Evolutionary conservation across 228 moss, liverwort and hornwort genomes (phyloP), one percentile per base, ranked within the genome.

Genomic region (Sphagnum magellanicum): DNA sequence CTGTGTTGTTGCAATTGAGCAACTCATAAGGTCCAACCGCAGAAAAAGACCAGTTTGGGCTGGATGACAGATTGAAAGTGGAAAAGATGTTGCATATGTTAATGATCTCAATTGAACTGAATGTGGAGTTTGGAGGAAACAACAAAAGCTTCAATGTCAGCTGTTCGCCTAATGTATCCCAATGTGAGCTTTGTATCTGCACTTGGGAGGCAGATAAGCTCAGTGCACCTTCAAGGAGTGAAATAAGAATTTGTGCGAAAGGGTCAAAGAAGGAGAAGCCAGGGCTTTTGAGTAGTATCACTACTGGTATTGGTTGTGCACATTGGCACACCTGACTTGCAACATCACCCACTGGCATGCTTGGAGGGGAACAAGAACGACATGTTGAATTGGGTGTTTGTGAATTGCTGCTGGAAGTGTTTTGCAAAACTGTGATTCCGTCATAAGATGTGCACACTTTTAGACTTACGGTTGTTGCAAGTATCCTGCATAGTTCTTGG

Each of bases 201-300:
- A 95, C 81, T 80, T 76, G 92, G 63, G 63, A 75, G 5, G 12
- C 13, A 6, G 71, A 4, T 10, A 90, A 4, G 32, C 48, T 47
- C 50, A 90, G 64, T 48, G 83, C 88, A 48, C 6, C 53, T 9
- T 84, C 80, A 0, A 69, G 46, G 52, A 90, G 77, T 6, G 64
- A 32, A 17, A 70, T 66, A 67, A 92, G 77, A 6, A 16, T 32
- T 4, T n/a, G 5, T 49, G 84, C 17, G 14, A 76, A 80, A 16
- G 12, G 62, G n/a, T 55, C 64, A 12, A 90, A 80, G 70, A 74
- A 76, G 50, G 83, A 68, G 70, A 95, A 87, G 50, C 90, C 80
- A 4, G 95, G 95, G 57, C 87, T 92, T 74, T 92, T 95, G 12
- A 95, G 90, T 48, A 90, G 80, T 5, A 74, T 75, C 57, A 71